These are phyloP conservation scores for Jacaranda copaia DNA, from an alignment of 257 asterid species.

Conservation along the genomic window DNA sequence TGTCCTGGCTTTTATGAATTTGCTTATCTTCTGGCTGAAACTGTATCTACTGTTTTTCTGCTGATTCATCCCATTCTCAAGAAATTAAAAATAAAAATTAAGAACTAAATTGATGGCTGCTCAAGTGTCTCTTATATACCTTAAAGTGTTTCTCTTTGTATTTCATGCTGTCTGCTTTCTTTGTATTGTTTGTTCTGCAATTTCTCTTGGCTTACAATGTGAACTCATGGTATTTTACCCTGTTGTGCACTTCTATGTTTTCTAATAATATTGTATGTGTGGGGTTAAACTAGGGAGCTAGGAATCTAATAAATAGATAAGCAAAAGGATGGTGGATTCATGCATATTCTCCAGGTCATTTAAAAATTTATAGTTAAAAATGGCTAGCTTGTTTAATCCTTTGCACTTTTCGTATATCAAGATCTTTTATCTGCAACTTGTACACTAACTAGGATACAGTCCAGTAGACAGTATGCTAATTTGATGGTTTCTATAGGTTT, in stretches of 20 bases:
- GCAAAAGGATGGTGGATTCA: conserved; percentile 11
- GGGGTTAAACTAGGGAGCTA: conserved; percentile 4
- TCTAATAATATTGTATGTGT: not conserved
- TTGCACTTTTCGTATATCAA: not conserved
- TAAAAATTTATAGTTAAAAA: conserved; percentile 4
- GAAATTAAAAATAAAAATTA: not conserved
- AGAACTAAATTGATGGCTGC: not conserved
- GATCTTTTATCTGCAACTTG: not conserved
- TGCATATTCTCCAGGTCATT: conserved; percentile 6
- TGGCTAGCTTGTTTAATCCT: not conserved
- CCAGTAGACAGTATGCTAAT: not conserved
- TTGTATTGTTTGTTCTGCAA: not conserved
- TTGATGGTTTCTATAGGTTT: conserved; percentile 11
- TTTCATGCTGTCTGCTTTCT: conserved; percentile 26
- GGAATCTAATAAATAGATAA: not conserved
- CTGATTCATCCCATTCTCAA: not conserved
- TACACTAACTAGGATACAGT: conserved; percentile 15
- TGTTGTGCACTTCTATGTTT: not conserved
- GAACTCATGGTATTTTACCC: not conserved
- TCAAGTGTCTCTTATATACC: not conserved
- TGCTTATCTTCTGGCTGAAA: conserved; percentile 3
- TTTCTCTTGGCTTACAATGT: not conserved
- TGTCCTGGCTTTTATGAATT: conserved; percentile 27
- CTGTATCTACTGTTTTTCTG: not conserved
- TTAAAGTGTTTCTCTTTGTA: not conserved